phyloP scores from a whole-genome alignment of 176 grass and related monocot genomes.

The Poa annua region DNA sequence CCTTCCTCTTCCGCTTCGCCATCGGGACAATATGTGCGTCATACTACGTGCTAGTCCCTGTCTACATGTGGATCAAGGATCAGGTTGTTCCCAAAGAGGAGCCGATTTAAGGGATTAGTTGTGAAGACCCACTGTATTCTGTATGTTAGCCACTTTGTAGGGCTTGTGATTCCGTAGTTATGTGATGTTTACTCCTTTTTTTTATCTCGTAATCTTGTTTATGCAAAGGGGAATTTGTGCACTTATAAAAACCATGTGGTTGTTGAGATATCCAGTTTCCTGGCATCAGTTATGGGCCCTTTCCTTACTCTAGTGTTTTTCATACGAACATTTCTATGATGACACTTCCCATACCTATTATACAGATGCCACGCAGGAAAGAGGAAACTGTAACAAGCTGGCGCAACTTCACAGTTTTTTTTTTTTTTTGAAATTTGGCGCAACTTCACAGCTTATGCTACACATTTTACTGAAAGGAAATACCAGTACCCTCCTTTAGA shows the following conservation, averaged over 20 bases:
- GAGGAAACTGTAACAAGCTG: background rate
- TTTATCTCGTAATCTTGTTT: background rate
- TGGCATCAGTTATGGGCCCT: background rate
- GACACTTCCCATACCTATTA: no score
- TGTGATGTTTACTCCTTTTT: background rate
- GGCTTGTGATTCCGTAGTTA: background rate
- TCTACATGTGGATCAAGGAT: constrained; percentile 86
- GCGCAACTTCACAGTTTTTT: background rate
- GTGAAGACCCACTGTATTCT: background rate
- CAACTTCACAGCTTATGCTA: background rate
- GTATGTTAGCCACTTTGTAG: background rate
- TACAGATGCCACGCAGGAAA: background rate
- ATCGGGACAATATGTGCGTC: constrained; percentile 39
- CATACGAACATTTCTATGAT: no score
- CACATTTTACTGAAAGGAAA: background rate
- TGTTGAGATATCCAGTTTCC: background rate
- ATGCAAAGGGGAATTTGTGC: background rate
- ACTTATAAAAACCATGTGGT: background rate
- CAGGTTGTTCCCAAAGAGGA: constrained; percentile 64
- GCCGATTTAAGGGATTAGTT: constrained; percentile 43
- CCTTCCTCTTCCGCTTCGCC: constrained; percentile 53
- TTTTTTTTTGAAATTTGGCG: no score
- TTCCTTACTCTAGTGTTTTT: no score
- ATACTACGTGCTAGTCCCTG: constrained; percentile 49
- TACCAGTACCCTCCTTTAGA: no score